A percentile compares a stretch with the other conserved stretches of the same genome.
Evolutionary conservation across 257 asterid genomes (phyloP).

Genomic region (Prunella vulgaris): DNA sequence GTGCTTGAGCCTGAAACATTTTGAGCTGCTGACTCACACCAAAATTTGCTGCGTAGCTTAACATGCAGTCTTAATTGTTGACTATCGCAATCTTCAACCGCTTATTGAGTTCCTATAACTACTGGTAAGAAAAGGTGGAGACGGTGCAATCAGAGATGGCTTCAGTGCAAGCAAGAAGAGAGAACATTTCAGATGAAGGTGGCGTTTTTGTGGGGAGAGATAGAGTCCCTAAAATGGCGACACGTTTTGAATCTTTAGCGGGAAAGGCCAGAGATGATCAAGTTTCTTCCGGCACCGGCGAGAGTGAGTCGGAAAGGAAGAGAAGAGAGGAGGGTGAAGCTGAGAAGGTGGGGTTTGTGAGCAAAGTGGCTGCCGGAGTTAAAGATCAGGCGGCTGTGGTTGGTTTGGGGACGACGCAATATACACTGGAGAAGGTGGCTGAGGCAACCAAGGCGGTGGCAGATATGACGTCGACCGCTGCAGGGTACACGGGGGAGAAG

Average conservation of each 20-base stretch:
- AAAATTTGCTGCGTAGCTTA: not conserved
- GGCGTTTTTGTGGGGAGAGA: constrained; percentile 36
- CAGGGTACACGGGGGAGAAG: not conserved
- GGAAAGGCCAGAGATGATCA: constrained; percentile 10
- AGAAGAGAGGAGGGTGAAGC: no score
- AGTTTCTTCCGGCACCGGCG: no score
- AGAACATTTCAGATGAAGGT: constrained; percentile 17
- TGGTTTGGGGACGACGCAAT: not conserved
- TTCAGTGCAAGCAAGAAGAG: constrained; percentile 39
- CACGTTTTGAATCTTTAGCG: constrained; percentile 43
- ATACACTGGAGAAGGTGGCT: no score
- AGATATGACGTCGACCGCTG: not conserved
- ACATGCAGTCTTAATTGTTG: not conserved
- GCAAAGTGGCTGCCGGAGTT: no score
- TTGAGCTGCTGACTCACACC: not conserved
- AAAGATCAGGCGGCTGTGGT: not conserved
- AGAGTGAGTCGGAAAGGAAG: no score
- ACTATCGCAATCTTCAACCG: not conserved
- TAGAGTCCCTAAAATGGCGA: constrained; percentile 44
- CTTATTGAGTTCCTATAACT: not conserved
- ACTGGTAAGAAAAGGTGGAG: not conserved
- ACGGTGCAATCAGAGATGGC: constrained; percentile 25
- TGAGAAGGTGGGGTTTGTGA: no score
- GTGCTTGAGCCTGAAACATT: not conserved
- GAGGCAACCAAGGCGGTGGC: not conserved